Percentiles rank a stretch among this genome's conserved stretches.
phyloP scores from a whole-genome alignment of 768 basidiomycete genomes.

The Botryobasidium botryosum region DNA sequence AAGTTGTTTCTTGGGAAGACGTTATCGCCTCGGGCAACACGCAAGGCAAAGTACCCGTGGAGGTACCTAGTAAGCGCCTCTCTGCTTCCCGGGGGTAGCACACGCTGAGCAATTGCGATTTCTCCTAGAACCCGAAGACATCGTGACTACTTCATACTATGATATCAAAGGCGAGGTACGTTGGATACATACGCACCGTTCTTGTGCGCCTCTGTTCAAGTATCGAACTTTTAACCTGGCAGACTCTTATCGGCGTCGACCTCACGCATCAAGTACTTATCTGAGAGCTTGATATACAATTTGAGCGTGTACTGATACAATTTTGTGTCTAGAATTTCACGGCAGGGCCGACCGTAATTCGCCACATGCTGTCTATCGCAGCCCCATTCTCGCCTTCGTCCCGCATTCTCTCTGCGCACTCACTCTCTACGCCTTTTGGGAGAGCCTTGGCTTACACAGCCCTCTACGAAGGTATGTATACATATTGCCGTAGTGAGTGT shows the following conservation, averaged over 20 bases:
- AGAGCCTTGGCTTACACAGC: slow-evolving; percentile 65
- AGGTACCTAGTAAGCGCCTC: slow-evolving; percentile 6
- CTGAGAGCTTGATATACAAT: neutral
- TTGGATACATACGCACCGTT: slow-evolving; percentile 8
- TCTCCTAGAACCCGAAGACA: slow-evolving; percentile 35
- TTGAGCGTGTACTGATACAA: slow-evolving; percentile 1
- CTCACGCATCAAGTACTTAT: slow-evolving; percentile 45
- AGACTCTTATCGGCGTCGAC: slow-evolving; percentile 35
- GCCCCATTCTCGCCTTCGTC: slow-evolving; percentile 53
- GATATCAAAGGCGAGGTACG: slow-evolving; percentile 23
- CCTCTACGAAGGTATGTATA: slow-evolving; percentile 44
- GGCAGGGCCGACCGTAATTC: slow-evolving; percentile 69
- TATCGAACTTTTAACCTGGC: slow-evolving; percentile 17
- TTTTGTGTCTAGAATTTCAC: slow-evolving; percentile 40
- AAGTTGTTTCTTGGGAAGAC: slow-evolving; percentile 46
- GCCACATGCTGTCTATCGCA: slow-evolving; percentile 57
- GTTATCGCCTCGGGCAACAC: slow-evolving; percentile 47
- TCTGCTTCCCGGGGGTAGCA: neutral
- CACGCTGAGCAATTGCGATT: neutral
- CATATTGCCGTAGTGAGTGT: no score
- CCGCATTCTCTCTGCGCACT: slow-evolving; percentile 57
- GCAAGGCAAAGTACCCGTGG: slow-evolving; percentile 25
- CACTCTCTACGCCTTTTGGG: slow-evolving; percentile 61
- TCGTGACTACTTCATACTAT: slow-evolving; percentile 55
- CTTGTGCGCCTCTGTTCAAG: neutral